Base-by-base conservation (phyloP, 306 rosid genomes). In the Cyamopsis tetragonoloba region DNA sequence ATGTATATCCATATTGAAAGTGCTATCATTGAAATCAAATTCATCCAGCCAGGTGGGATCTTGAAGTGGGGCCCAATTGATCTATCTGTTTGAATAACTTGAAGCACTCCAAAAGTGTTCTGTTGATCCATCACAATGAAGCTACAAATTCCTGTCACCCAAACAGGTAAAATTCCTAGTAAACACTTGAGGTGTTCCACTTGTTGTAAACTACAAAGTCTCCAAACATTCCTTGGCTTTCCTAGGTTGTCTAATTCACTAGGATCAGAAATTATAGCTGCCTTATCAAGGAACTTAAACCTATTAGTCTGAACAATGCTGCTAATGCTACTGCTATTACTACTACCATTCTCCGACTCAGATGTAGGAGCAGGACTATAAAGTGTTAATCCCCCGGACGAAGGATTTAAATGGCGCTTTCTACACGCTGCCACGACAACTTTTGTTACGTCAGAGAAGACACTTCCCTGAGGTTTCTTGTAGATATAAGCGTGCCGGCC, bases 1-100 rank as follows among this genome's bases (percentile, higher is more conserved):
- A 73, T 62, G 63, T 22, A 67, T 42, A 89, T 87, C 95, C 98
- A 89, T 19, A 65, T n/a, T n/a, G 98, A 80, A 26, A 89, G 86
- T 2, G 96, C 43, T 62, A 87, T n/a, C 92, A 87, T 85, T 12
- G 92, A 64, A 49, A 27, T 31, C 7, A 87, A 11, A 27, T 49
- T 65, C 87, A 87, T 63, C 96, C 98, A 92, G 0, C 90, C 98
- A 6, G 96, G 87, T 39, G 96, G 92, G 63, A 89, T 39, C 14
- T 65, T 54, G 82, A 92, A 92, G 18, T 84, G 81, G 0, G 76
- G 6, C n/a, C 92, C 95, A 7, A 89, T 70, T 0, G 83, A 53
- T 42, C 91, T 77, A 6, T 82, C 48, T 59, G 82, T 75, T 38
- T 92, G 98, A 32, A 87, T 20, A 9, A 82, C 72, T 69, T 92